phyloP scores from a whole-genome alignment of 2,329 filamentous ascomycete genomes.

The Aureobasidium mangrovei region DNA sequence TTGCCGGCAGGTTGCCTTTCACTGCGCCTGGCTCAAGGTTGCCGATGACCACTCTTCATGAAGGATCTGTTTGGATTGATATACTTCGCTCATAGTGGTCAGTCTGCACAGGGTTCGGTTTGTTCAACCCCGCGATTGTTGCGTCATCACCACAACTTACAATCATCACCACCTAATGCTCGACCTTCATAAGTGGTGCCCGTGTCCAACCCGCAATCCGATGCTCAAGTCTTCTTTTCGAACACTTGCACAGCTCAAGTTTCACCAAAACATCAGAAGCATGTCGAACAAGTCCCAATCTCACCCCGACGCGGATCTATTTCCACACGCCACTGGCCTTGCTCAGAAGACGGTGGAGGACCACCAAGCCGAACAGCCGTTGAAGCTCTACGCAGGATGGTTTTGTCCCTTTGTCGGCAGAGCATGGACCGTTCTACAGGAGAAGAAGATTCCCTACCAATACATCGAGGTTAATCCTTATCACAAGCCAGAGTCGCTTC shows the following conservation, averaged over 20 bases:
- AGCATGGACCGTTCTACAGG: slow-evolving; percentile 62
- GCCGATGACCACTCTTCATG: background rate
- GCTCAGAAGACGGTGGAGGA: slow-evolving; percentile 31
- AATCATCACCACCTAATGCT: background rate
- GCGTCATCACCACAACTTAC: slow-evolving; percentile 9
- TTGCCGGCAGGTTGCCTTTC: background rate
- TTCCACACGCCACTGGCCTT: slow-evolving; percentile 37
- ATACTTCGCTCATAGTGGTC: background rate
- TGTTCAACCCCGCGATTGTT: slow-evolving; percentile 2
- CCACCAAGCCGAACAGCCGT: slow-evolving; percentile 23
- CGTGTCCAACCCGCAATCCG: background rate
- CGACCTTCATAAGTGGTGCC: background rate
- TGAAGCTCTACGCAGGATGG: slow-evolving; percentile 29
- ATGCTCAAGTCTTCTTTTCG: background rate
- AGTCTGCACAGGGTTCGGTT: no score
- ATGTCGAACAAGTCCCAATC: slow-evolving; percentile 10
- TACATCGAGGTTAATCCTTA: slow-evolving; percentile 59
- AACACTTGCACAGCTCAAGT: background rate
- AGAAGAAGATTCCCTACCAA: slow-evolving; percentile 65
- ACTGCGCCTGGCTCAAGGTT: background rate
- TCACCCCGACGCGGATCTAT: slow-evolving; percentile 36
- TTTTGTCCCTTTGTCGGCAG: slow-evolving; percentile 58
- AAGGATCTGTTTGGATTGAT: background rate
- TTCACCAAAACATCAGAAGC: background rate
- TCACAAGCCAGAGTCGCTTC: slow-evolving; percentile 58